Base-by-base conservation (phyloP, 371 early-diverging fungal species). In the Zychaea mexicana region DNA sequence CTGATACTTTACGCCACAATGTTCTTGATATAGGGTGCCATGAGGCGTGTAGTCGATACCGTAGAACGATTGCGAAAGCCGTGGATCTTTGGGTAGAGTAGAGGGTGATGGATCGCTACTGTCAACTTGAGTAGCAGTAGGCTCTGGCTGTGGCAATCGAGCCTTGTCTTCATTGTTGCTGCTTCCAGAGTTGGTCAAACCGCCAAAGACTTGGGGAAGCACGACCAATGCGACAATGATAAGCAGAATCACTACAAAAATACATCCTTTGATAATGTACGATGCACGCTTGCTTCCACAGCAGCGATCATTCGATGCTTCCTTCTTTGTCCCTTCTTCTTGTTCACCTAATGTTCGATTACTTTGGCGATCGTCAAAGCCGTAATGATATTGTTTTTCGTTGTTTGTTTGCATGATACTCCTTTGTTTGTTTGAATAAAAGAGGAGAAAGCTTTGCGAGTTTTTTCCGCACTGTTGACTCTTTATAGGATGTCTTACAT, bases 261-360 rank as follows among this genome's bases (percentile, higher is more conserved):
- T 30, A 19, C 59, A 59, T 39, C 65, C 65, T 59, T 65, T 65
- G 24, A 65, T 36, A 22, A 32, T 28, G 38, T 42, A 57, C 1
- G 53, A 49, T 38, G 52, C 21, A 7, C 47, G 47, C n/a, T 52
- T 61, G 30, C 53, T 61, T 36, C 53, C 49, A 49, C 49, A 49
- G 24, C 49, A 49, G 10, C 13, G 21, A 24, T 19, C 49, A 49
- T 52, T 58, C 45, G 36, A 45, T n/a, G 32, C n/a, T n/a, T n/a
- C n/a, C n/a, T n/a, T 33, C 97, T 98, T 93, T 30, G 6, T 36
- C 22, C 56, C 49, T 49, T 49, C 49, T 49, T 49, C 49, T 24
- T 49, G 24, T 24, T 49, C 22, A 42, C 17, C 13, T 7, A 15
- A 15, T 49, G 49, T 19, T 24, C n/a, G 4, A 6, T 49, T 24